Evolutionary conservation across 345 rosid species (phyloP).

Genomic region (Eucalyptus cladocalyx): DNA sequence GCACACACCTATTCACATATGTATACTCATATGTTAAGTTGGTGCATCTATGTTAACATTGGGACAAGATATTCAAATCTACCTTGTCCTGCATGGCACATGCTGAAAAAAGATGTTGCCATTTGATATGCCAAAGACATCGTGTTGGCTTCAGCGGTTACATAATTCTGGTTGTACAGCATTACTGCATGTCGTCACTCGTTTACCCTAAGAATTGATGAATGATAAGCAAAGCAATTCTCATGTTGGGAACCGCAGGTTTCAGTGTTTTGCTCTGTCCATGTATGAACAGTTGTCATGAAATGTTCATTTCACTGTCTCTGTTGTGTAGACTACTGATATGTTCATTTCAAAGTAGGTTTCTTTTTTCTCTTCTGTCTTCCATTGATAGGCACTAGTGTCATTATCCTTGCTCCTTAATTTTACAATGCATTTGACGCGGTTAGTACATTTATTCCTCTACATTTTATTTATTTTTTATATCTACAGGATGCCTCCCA

Average conservation of each 20-base stretch:
- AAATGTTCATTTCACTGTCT: not conserved
- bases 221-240: not conserved
- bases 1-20: not conserved
- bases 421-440: not conserved
- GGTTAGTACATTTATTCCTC: not conserved
- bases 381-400: not conserved
- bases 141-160: not conserved
- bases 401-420: not conserved
- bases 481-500: conserved; percentile 72
- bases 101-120: not conserved
- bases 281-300: not conserved
- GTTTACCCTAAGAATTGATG: not conserved
- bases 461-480: not conserved
- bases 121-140: not conserved
- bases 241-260: not conserved
- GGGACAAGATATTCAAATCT: not conserved
- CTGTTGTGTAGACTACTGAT: not conserved
- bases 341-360: not conserved
- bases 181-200: not conserved
- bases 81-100: not conserved
- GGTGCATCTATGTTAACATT: not conserved
- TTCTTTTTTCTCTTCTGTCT: not conserved
- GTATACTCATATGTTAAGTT: not conserved
- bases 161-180: not conserved
- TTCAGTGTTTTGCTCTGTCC: not conserved